Percentiles rank a stretch among this genome's conserved stretches.
These are phyloP conservation scores for Lactarius indigo DNA, from an alignment of 768 basidiomycete genomes.

Conservation along the genomic window DNA sequence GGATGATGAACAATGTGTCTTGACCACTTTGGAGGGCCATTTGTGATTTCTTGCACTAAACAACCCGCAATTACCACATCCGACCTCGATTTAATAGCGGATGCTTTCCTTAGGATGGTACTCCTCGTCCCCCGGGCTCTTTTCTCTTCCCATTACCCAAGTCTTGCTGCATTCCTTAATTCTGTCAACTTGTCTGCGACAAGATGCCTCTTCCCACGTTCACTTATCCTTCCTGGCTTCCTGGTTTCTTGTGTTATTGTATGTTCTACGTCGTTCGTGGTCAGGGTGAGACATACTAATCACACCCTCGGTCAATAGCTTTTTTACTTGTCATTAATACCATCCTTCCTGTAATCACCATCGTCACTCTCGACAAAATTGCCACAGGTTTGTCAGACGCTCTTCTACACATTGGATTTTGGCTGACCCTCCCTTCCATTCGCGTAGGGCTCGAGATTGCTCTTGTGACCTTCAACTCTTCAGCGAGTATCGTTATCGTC, in stretches of 20 bases:
- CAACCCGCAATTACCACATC: not conserved
- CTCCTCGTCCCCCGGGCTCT: not conserved
- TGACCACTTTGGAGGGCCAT: not conserved
- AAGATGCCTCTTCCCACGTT: conserved; percentile 8
- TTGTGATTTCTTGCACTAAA: not conserved
- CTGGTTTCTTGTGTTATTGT: conserved; percentile 11
- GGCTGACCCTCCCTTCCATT: not conserved
- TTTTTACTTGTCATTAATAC: conserved; percentile 15
- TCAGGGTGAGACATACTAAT: not conserved
- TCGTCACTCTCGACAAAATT: not conserved
- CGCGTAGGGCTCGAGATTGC: conserved; percentile 1
- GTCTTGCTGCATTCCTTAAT: not conserved
- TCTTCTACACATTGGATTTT: not conserved
- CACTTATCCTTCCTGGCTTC: conserved; percentile 2
- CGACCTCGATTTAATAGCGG: not conserved
- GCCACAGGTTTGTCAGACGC: not conserved
- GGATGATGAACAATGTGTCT: not conserved
- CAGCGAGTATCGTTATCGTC: not conserved
- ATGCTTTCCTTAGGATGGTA: not conserved
- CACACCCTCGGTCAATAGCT: not conserved
- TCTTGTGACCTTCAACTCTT: conserved; percentile 5
- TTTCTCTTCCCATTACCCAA: not conserved
- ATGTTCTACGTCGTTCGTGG: not conserved
- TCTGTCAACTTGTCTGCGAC: conserved; percentile 19
- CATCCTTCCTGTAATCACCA: not conserved